phyloP scores from a whole-genome alignment of 176 grass and related monocot genomes.

The Avena sativa region DNA sequence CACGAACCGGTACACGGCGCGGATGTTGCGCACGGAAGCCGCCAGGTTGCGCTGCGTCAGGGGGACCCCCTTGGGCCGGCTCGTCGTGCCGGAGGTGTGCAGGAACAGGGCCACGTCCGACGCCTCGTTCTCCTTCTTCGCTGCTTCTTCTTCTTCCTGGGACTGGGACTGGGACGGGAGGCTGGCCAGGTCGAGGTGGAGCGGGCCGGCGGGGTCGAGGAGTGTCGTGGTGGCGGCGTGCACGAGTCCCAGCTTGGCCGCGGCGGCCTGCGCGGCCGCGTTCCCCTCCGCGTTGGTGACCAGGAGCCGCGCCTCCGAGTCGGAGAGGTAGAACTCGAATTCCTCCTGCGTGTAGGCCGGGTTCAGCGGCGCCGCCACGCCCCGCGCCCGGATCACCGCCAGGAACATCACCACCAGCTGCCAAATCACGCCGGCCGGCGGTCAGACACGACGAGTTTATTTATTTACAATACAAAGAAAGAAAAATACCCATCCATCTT shows the following conservation, averaged over 20 bases:
- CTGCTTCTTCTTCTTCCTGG: too few species aligned
- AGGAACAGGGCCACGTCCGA: constrained; percentile 80
- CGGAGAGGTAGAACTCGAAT: constrained; percentile 91
- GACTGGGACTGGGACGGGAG: not conserved
- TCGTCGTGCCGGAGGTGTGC: constrained; percentile 95
- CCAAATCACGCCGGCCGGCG: not conserved
- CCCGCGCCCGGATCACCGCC: constrained; percentile 68
- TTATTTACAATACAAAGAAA: too few species aligned
- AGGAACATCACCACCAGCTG: constrained; percentile 87
- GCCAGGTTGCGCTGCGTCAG: constrained; percentile 91
- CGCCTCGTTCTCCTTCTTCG: constrained; percentile 31
- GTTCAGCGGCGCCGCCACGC: constrained; percentile 80
- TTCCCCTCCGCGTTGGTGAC: constrained; percentile 74
- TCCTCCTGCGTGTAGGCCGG: constrained; percentile 85
- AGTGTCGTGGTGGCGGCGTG: constrained; percentile 54
- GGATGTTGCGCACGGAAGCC: constrained; percentile 78
- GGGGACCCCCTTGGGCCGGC: constrained; percentile 89
- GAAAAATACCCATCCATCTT: too few species aligned
- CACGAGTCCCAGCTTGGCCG: constrained; percentile 48
- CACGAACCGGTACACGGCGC: constrained; percentile 56
- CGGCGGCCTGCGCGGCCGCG: constrained; percentile 60
- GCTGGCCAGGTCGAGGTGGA: constrained; percentile 39
- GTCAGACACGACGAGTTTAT: too few species aligned
- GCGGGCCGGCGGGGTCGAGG: constrained; percentile 22
- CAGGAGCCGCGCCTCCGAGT: constrained; percentile 66